Percentiles rank a stretch among this genome's conserved stretches.
Conservation (phyloP, 176 grass and related monocot species). For the Oropetium thomaeum region DNA sequence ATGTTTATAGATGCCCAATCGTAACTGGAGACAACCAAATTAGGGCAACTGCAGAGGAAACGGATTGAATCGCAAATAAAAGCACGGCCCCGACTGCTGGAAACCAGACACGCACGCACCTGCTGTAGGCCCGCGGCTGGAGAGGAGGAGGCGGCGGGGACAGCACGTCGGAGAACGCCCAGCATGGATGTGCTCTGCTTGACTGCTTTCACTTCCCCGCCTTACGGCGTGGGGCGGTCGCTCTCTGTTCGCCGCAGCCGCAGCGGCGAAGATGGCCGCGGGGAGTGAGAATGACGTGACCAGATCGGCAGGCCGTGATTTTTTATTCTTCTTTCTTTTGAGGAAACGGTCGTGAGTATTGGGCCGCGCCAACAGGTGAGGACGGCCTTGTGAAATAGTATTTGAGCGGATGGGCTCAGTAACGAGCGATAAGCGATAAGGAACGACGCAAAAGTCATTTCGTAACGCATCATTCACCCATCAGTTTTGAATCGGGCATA, state of each 20-base stretch:
- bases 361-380: neutral
- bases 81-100: neutral
- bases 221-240: conserved; percentile 9
- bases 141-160: neutral
- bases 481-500: too few species aligned
- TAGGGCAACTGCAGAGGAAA: neutral
- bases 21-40: neutral
- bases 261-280: neutral
- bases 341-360: neutral
- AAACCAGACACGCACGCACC: conserved; percentile 16
- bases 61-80: neutral
- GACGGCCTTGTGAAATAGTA: neutral
- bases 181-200: conserved; percentile 11
- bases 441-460: too few species aligned
- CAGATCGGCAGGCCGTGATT: neutral
- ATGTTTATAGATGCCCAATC: neutral
- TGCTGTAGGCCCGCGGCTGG: conserved; percentile 10
- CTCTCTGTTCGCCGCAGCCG: neutral
- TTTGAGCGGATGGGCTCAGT: neutral
- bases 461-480: too few species aligned
- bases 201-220: neutral
- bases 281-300: neutral
- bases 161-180: conserved; percentile 25
- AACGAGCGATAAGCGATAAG: too few species aligned
- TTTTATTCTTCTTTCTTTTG: too few species aligned